A percentile compares a stretch with the other conserved stretches of the same genome.
phyloP scores from a whole-genome alignment of 179 eudicot genomes.

The Pouteria campechiana region DNA sequence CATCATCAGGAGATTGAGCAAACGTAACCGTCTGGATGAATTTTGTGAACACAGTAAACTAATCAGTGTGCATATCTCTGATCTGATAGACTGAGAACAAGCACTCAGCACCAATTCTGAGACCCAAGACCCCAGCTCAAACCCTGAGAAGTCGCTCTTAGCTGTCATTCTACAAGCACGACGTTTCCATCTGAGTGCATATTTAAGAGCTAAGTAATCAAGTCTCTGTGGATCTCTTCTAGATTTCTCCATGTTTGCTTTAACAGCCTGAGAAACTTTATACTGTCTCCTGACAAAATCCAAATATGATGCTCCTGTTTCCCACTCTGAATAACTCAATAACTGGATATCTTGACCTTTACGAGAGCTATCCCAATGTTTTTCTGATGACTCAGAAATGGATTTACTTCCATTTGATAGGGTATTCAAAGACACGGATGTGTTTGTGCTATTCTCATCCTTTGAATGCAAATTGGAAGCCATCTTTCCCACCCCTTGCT shows the following conservation, averaged over 20 bases:
- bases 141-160: slow-evolving; percentile 60
- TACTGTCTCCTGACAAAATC: slow-evolving; percentile 99
- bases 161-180: slow-evolving; percentile 42
- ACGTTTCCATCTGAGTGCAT: slow-evolving; percentile 94
- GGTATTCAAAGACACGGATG: slow-evolving; percentile 27
- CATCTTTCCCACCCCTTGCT: slow-evolving; percentile 37
- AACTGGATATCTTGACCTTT: slow-evolving; percentile 79
- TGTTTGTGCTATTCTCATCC: slow-evolving; percentile 40
- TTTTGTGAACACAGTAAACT: slow-evolving; percentile 90
- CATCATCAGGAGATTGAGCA: slow-evolving; percentile 76
- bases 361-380: slow-evolving; percentile 70
- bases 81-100: slow-evolving; percentile 94
- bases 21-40: slow-evolving; percentile 69
- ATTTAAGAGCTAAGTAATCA: slow-evolving; percentile 83
- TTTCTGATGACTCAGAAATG: slow-evolving; percentile 40
- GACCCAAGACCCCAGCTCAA: slow-evolving; percentile 99
- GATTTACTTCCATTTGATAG: slow-evolving; percentile 44
- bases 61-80: slow-evolving; percentile 96
- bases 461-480: slow-evolving; percentile 23
- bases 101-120: slow-evolving; percentile 95
- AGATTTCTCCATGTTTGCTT: slow-evolving; percentile 51
- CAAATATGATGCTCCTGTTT: slow-evolving; percentile 95
- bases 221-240: slow-evolving; percentile 64
- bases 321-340: slow-evolving; percentile 95
- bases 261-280: slow-evolving; percentile 67